Evolutionary conservation across 192 early-diverging fungal species (phyloP).

Genomic region (Phycomyces blakesleeanus): DNA sequence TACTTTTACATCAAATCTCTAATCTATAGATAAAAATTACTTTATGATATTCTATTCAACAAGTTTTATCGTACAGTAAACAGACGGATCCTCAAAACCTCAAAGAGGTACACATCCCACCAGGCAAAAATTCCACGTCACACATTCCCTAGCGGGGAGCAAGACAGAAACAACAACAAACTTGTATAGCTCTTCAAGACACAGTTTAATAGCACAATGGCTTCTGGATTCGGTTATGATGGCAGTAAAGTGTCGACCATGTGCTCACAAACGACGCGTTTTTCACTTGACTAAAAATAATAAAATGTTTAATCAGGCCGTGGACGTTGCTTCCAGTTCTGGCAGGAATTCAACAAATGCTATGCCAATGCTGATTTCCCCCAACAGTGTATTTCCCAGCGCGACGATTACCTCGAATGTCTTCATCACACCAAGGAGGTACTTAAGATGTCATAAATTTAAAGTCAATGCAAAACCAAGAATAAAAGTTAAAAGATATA

Average conservation of each 20-base stretch:
- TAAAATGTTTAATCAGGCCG: constrained; percentile 49
- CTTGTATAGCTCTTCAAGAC: constrained; percentile 1
- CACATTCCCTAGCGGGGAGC: too few species aligned
- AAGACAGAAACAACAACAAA: too few species aligned
- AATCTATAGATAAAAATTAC: too few species aligned
- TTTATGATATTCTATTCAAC: too few species aligned
- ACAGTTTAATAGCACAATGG: constrained; percentile 16
- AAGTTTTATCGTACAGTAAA: too few species aligned
- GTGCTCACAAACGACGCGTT: background rate
- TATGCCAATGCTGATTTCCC: constrained; percentile 76
- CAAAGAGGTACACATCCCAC: too few species aligned
- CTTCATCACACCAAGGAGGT: constrained; percentile 96
- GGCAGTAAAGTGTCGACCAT: constrained; percentile 17
- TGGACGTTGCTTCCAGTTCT: constrained; percentile 93
- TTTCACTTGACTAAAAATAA: constrained; percentile 1
- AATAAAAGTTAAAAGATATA: too few species aligned
- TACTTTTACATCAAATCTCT: too few species aligned
- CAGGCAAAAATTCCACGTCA: too few species aligned
- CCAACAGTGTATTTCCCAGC: constrained; percentile 71
- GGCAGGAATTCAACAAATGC: constrained; percentile 96
- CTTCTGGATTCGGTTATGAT: constrained; percentile 27
- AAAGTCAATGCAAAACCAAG: background rate
- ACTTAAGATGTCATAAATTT: too few species aligned
- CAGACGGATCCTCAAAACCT: too few species aligned
- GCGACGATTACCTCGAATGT: constrained; percentile 96